Evolutionary conservation across 371 early-diverging fungal genomes (phyloP).

Genomic region (Batkoa obscura): DNA sequence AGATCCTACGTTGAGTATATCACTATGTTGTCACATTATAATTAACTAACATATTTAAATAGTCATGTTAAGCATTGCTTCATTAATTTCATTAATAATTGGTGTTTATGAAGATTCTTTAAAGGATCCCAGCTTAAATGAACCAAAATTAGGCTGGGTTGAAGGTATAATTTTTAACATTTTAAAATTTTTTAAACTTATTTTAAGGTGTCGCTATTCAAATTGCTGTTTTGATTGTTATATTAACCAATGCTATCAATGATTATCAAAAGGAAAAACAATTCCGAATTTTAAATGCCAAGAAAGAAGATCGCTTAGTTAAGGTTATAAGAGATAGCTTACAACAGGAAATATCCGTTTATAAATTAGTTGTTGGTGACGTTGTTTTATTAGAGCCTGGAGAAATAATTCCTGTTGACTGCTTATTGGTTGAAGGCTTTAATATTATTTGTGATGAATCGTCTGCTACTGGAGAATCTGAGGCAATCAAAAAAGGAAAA

Average conservation of each 20-base stretch:
- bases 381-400: slow-evolving; percentile 84
- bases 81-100: slow-evolving; percentile 50
- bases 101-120: slow-evolving; percentile 51
- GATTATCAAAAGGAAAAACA: slow-evolving; percentile 91
- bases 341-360: slow-evolving; percentile 63
- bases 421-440: slow-evolving; percentile 55
- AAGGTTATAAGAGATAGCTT: slow-evolving; percentile 49
- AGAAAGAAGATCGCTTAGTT: slow-evolving; percentile 73
- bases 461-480: slow-evolving; percentile 81
- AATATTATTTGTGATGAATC: slow-evolving; percentile 79
- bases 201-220: slow-evolving; percentile 72
- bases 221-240: slow-evolving; percentile 73
- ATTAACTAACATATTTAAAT: too few species aligned
- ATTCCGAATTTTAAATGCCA: slow-evolving; percentile 80
- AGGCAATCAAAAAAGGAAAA: slow-evolving; percentile 50
- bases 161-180: slow-evolving; percentile 6
- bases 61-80: slow-evolving; percentile 45
- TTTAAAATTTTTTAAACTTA: slow-evolving; percentile 1
- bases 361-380: slow-evolving; percentile 76
- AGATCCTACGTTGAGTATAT: slow-evolving; percentile 26
- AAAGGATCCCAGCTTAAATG: slow-evolving; percentile 24
- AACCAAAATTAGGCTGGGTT: slow-evolving; percentile 46
- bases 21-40: too few species aligned
- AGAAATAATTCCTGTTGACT: slow-evolving; percentile 80
- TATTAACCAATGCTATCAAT: slow-evolving; percentile 83